A percentile compares a stretch with the other conserved stretches of the same genome.
These are phyloP conservation scores for Elaphomyces granulatus DNA, from an alignment of 495 filamentous ascomycete genomes.

Conservation along the genomic window DNA sequence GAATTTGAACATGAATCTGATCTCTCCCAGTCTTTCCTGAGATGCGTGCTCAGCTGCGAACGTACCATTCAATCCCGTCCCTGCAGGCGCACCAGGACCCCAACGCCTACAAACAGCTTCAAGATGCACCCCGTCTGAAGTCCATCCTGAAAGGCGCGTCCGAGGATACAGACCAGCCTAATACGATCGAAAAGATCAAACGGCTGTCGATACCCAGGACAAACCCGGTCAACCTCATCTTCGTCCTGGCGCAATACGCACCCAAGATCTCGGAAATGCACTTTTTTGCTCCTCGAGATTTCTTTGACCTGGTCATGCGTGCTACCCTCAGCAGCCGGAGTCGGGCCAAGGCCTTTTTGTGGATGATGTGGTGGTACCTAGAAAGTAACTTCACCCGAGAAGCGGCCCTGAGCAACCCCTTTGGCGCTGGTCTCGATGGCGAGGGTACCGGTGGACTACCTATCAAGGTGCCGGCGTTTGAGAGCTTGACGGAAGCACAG, in stretches of 20 bases:
- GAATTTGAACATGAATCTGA: constrained; percentile 1
- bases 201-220: constrained; percentile 56
- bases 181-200: constrained; percentile 72
- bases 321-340: constrained; percentile 67
- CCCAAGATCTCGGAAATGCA: constrained; percentile 85
- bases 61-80: constrained; percentile 95
- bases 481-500: constrained; percentile 60
- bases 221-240: constrained; percentile 94
- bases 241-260: constrained; percentile 83
- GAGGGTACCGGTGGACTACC: constrained; percentile 46
- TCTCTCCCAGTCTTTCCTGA: constrained; percentile 74
- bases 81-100: constrained; percentile 90
- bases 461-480: constrained; percentile 71
- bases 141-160: constrained; percentile 96
- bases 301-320: constrained; percentile 93
- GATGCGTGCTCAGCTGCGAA: constrained; percentile 96
- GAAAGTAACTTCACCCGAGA: constrained; percentile 85
- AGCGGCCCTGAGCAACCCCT: constrained; percentile 75
- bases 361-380: constrained; percentile 99
- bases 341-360: constrained; percentile 80
- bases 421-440: constrained; percentile 57
- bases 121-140: constrained; percentile 90
- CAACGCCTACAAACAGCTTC: constrained; percentile 92
- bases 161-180: constrained; percentile 80
- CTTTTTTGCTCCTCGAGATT: constrained; percentile 74